Evolutionary conservation across 2,329 filamentous ascomycete species (phyloP).

Genomic region (Spiromastix sp.): DNA sequence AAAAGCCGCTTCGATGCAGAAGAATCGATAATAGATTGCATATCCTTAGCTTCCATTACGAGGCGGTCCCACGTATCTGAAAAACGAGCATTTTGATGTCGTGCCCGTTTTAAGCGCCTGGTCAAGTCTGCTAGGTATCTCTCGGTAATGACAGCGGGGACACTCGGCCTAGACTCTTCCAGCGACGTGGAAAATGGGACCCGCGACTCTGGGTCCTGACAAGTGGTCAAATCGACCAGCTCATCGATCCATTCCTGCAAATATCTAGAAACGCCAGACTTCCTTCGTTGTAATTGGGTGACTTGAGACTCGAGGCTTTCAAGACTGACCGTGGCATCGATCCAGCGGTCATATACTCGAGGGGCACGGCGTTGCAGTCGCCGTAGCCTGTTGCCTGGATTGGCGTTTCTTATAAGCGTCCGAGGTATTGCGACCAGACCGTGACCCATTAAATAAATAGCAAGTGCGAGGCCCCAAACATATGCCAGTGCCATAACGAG

Average conservation of each 20-base stretch:
- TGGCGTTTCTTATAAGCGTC: constrained; percentile 67
- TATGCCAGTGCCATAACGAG: constrained; percentile 90
- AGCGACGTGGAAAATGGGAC: constrained; percentile 27
- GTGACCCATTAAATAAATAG: constrained; percentile 96
- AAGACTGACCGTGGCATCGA: constrained; percentile 68
- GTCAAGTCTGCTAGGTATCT: constrained; percentile 88
- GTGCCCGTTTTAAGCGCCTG: constrained; percentile 66
- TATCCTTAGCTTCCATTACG: constrained; percentile 60
- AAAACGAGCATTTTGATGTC: constrained; percentile 75
- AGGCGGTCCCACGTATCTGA: constrained; percentile 76
- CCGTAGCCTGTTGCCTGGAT: constrained; percentile 61
- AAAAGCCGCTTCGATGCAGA: constrained; percentile 69
- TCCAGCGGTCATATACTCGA: constrained; percentile 73
- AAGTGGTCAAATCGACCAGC: constrained; percentile 64
- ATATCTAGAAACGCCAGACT: constrained; percentile 62
- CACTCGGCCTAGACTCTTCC: constrained; percentile 30
- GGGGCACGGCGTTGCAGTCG: constrained; percentile 71
- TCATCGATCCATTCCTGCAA: constrained; percentile 97
- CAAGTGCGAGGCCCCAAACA: constrained; percentile 81
- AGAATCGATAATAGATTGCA: constrained; percentile 76
- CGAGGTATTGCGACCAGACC: constrained; percentile 86
- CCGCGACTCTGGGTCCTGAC: constrained; percentile 54
- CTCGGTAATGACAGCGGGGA: constrained; percentile 81
- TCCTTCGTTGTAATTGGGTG: constrained; percentile 65
- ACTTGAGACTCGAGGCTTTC: constrained; percentile 77